phyloP scores from a whole-genome alignment of 495 filamentous ascomycete genomes.

The Thozetella sp. region DNA sequence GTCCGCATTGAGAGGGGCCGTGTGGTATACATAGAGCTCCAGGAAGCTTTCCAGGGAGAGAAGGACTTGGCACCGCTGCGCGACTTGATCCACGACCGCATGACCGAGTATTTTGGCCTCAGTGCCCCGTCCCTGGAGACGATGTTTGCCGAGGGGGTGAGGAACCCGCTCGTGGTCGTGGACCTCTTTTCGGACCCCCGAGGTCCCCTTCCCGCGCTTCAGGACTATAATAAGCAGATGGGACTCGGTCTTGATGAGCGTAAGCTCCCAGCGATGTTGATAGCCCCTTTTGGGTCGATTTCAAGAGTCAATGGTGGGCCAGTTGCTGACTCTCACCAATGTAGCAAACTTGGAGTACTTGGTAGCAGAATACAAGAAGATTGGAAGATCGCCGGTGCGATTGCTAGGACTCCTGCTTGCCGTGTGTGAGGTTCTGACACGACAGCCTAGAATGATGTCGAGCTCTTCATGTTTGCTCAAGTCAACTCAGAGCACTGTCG shows the following conservation, averaged over 20 bases:
- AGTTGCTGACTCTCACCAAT: not conserved
- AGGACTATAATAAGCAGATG: slow-evolving; percentile 78
- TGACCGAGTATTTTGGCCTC: slow-evolving; percentile 80
- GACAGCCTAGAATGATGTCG: slow-evolving; percentile 77
- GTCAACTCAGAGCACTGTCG: slow-evolving; percentile 84
- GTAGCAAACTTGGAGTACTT: slow-evolving; percentile 74
- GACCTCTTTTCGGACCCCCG: slow-evolving; percentile 63
- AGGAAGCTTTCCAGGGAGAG: slow-evolving; percentile 37
- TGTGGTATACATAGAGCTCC: slow-evolving; percentile 65
- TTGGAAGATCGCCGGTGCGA: slow-evolving; percentile 66
- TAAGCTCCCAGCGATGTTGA: slow-evolving; percentile 40
- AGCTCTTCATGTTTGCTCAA: slow-evolving; percentile 99
- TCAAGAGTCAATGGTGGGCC: not conserved
- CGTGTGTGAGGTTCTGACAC: not conserved
- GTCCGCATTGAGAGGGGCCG: slow-evolving; percentile 88
- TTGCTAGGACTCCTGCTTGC: not conserved
- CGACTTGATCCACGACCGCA: slow-evolving; percentile 83
- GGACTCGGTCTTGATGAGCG: slow-evolving; percentile 85
- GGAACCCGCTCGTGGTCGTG: slow-evolving; percentile 70
- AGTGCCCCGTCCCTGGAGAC: slow-evolving; percentile 64
- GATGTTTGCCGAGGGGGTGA: slow-evolving; percentile 80
- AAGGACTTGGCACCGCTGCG: slow-evolving; percentile 57
- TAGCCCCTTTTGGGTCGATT: not conserved
- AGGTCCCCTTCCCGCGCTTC: slow-evolving; percentile 69
- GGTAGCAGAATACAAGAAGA: slow-evolving; percentile 76